Evolutionary conservation across 805 yeast genomes (phyloP), one percentile per base, ranked within the genome.

Genomic region (Kurtzmaniella fragi): DNA sequence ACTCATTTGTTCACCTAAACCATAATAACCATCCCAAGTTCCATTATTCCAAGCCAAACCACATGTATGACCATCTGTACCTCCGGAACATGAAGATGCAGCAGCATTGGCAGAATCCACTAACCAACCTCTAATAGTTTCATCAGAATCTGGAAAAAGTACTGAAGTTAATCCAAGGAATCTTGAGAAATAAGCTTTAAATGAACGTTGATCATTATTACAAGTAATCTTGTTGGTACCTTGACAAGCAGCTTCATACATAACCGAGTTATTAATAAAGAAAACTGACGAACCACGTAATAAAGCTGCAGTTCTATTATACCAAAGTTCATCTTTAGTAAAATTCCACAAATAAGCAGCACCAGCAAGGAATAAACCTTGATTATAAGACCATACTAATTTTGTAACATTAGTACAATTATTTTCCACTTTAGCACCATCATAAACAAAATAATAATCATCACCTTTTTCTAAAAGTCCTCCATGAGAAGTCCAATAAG

Each of bases 181-280:
- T 41, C 96, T 70, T 2, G 88, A 57, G 49, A 86, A 73, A 50
- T 82, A 84, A 1, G 95, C 95, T 67, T 85, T 87, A 73, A 91
- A 90, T n/a, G 93, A 79, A 43, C 95, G 73, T 69, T 90, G 95
- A 68, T 90, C 97, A 40, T 77, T 82, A 61, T 86, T 77, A 69
- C 98, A 90, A 30, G 71, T 67, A 8, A 20, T 20, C 8, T 20
- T 20, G 17, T 58, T 59, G 1, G 65, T 48, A 13, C 71, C 68
- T 67, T 86, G 95, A 61, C 97, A 90, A 1, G 95, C 88, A 5
- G 83, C 82, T 58, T 90, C 98, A 54, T 72, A 84, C 78, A 87
- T 72, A 35, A 86, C 64, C 28, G 63, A 50, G 33, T 73, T 62
- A 31, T 59, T 46, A 39, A 65, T 62, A 61, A 86, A 84, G 55